phyloP scores from a whole-genome alignment of 768 basidiomycete species.

The Neoboletus subvelutipes region DNA sequence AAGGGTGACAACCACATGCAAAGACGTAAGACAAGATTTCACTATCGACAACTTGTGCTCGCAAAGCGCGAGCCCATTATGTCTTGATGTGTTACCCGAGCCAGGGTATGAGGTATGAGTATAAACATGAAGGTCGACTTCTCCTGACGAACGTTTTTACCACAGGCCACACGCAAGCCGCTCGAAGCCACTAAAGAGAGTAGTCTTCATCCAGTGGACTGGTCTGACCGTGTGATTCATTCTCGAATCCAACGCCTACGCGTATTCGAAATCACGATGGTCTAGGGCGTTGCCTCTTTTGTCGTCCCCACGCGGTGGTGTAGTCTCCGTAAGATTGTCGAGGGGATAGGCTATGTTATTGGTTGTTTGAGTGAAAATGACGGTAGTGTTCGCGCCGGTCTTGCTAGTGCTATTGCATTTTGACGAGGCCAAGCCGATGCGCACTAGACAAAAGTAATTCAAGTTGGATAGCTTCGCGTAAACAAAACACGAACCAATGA shows the following conservation, averaged over 20 bases:
- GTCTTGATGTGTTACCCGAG: background rate
- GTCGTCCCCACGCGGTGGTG: background rate
- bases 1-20: background rate
- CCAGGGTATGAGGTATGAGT: background rate
- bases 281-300: background rate
- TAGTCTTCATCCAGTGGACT: background rate
- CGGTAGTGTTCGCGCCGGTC: background rate
- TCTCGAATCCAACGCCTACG: background rate
- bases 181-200: background rate
- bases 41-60: background rate
- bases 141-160: background rate
- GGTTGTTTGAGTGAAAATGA: background rate
- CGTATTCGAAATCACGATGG: background rate
- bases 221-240: background rate
- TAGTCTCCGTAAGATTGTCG: background rate
- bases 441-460: background rate
- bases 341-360: background rate
- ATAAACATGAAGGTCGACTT: background rate
- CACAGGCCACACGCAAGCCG: background rate
- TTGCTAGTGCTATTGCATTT: background rate
- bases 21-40: background rate
- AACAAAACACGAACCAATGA: slow-evolving; percentile 4
- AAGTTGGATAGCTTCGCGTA: background rate
- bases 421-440: background rate
- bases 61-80: background rate